These are phyloP conservation scores for Alternaria longipes DNA, from an alignment of 2,329 filamentous ascomycete species.

Conservation along the genomic window DNA sequence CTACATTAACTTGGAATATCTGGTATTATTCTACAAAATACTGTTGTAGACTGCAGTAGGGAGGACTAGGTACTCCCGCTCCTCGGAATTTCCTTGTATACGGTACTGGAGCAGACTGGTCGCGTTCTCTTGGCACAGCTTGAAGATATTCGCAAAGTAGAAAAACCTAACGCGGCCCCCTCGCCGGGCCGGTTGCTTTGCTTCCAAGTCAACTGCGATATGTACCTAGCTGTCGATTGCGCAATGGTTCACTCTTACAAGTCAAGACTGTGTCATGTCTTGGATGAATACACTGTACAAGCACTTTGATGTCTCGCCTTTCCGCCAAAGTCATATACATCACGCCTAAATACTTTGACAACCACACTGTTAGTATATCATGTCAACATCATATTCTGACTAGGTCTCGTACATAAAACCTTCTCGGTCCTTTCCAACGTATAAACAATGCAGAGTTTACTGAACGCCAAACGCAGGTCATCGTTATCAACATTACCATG, in stretches of 20 bases:
- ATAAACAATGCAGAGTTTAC: background rate
- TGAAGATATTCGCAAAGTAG: background rate
- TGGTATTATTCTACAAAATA: no score
- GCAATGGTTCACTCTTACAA: background rate
- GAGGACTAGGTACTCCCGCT: no score
- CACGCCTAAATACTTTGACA: background rate
- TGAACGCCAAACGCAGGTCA: background rate
- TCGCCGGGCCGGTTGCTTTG: background rate
- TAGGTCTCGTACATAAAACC: background rate
- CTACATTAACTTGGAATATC: no score
- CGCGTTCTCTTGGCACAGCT: background rate
- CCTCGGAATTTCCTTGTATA: no score
- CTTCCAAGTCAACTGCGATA: background rate
- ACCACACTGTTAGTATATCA: background rate
- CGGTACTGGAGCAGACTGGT: background rate
- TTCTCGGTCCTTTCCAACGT: background rate
- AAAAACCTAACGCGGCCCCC: background rate
- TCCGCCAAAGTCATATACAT: background rate
- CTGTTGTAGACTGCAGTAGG: no score
- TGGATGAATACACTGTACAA: background rate
- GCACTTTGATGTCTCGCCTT: background rate
- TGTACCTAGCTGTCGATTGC: background rate
- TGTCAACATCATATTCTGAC: background rate
- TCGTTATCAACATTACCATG: constrained; percentile 12
- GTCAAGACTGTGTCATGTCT: background rate